Base-by-base conservation (phyloP, 495 filamentous ascomycete genomes). In the Amorphotheca resinae region DNA sequence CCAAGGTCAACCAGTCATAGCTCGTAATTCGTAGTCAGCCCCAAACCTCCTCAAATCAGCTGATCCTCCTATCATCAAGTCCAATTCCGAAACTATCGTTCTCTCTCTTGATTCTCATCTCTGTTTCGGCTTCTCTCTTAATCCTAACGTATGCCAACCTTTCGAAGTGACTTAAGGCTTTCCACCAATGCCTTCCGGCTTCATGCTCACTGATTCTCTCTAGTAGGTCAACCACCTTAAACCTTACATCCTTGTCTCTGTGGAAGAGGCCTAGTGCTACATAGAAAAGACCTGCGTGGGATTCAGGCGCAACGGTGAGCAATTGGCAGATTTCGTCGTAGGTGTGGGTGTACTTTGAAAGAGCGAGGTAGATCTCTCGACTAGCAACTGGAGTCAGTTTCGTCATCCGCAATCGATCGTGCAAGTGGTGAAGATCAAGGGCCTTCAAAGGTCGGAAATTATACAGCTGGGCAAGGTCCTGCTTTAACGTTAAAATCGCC, bases 191-290 rank as follows among this genome's bases (percentile, higher is more conserved):
- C 45, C 84, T 75, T 1, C 91, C 91, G 21, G 86, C 91, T 57
- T 89, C 81, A 64, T 99, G 89, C 34, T 74, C 73, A 38, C 75
- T 72, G 39, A 99, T 82, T 11, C 87, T 69, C 48, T 87, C 87
- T 17, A 99, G 61, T 28, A 96, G 66, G 26, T 83, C 82, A 12
- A 83, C 85, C 3, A 81, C 80, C 30, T 75, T 76, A 50, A 84
- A 64, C 31, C 91, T 73, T 20, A 93, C 87, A 42, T 82, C 82
- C 23, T 66, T 68, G 43, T 84, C 72, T 28, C 84, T 84, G 65
- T 99, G 91, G 57, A 95, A 95, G n/a, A 99, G 69, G 2, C 91
- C 91, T 44, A 96, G 74, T 30, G 79, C 80, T 23, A 99, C 61
- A 51, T 94, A 94, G 62, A 96, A 96, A 16, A 99, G 69, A 1